These are phyloP conservation scores for Didymella keratinophila DNA, from an alignment of 2,329 filamentous ascomycete genomes.

Conservation along the genomic window DNA sequence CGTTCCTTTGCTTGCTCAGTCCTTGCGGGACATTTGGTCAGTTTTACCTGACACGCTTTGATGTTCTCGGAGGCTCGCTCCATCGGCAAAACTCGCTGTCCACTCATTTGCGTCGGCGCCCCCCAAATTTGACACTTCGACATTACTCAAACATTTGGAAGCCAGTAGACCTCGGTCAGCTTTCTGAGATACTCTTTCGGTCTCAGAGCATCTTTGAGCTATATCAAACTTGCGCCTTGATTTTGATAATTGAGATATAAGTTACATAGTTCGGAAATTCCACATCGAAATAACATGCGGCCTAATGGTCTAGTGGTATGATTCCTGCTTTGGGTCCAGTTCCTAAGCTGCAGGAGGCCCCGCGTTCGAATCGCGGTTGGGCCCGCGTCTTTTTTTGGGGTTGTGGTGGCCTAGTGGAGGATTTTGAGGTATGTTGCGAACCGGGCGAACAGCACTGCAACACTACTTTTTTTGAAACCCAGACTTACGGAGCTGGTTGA, in stretches of 20 bases:
- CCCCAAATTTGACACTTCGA: neutral
- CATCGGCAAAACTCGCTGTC: neutral
- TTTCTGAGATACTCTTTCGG: neutral
- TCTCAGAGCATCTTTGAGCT: neutral
- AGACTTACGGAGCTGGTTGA: neutral
- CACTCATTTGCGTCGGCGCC: neutral
- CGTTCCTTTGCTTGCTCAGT: neutral
- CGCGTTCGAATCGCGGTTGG: constrained; percentile 3
- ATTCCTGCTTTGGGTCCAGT: neutral
- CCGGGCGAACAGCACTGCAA: neutral
- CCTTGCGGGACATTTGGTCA: neutral
- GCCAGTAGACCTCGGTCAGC: neutral
- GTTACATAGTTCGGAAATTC: too few species aligned
- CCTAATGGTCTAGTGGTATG: constrained; percentile 3
- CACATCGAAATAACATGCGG: neutral
- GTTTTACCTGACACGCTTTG: neutral
- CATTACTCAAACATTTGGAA: neutral
- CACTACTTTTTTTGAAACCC: neutral
- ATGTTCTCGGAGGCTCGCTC: neutral
- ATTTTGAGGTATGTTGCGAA: neutral
- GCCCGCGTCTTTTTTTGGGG: neutral
- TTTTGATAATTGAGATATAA: too few species aligned
- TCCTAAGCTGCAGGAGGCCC: constrained; percentile 1
- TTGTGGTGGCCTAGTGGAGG: neutral
- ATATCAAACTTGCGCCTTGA: too few species aligned